Base-by-base conservation (phyloP, 2,329 filamentous ascomycete genomes). In the Ophiostoma quercus region DNA sequence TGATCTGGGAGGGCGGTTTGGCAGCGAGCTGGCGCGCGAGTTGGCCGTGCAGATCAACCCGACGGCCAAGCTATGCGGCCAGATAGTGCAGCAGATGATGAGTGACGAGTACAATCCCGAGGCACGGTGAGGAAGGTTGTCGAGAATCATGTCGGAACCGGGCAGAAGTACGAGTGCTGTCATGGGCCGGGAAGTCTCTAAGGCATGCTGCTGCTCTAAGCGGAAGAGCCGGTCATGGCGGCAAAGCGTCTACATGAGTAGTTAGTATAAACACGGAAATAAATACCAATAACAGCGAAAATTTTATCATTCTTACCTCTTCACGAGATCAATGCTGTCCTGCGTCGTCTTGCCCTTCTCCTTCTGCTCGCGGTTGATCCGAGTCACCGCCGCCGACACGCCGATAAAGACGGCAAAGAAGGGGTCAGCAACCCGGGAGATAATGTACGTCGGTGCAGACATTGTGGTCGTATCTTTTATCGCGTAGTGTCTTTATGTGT, bases 41-140 rank as follows among this genome's bases (percentile, higher is more conserved):
- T 78, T 90, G 73, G 87, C 87, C 6, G 88, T 90, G 67, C 84
- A 83, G 76, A 85, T 85, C 37, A 91, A 90, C 76, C 88, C 88
- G 32, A 89, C 87, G 19, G 88, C 88, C 2, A 90, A 90, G 79
- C 79, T 90, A 62, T 91, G 88, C 75, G 88, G 88, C 1, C 83
- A 88, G 74, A 90, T 90, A 76, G 88, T 91, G 51, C 83, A 85
- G 67, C 86, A 90, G 78, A 88, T 88, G 67, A 88, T 90, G 87
- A 88, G 84, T 79, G 88, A 87, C 77, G 88, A 90, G 76, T 89
- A 88, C 74, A 85, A 85, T 0, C 80, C 82, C 4, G 60, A 67
- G n/a, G 34, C 11, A 1, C 67, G 14, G 65, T 16, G 25, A 6
- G 25, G 22, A 32, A 63, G 0, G 60, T 16, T 37, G 32, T 12